Conservation (phyloP, 495 filamentous ascomycete species). For the Chaetomium tenue region DNA sequence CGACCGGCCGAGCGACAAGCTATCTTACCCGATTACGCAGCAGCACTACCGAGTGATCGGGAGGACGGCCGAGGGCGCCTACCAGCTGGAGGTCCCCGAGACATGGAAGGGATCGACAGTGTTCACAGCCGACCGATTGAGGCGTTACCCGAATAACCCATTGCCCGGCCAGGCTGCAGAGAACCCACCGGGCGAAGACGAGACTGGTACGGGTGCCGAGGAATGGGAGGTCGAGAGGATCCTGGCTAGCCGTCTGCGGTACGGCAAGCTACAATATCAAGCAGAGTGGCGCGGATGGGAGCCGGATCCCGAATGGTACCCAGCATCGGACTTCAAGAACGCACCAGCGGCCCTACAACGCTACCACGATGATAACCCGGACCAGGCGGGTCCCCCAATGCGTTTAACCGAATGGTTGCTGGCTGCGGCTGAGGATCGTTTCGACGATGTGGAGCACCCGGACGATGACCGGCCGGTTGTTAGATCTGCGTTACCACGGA, state of each 20-base stretch:
- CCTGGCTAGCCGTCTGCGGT: conserved; percentile 4
- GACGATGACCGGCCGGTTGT: conserved; percentile 11
- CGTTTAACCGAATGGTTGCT: conserved; percentile 7
- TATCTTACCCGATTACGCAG: conserved; percentile 15
- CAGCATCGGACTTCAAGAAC: conserved; percentile 5
- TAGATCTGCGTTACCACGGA: not conserved
- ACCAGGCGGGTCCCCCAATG: conserved; percentile 13
- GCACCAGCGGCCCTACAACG: conserved; percentile 5
- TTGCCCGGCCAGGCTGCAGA: conserved; percentile 17
- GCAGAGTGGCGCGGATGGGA: conserved; percentile 17
- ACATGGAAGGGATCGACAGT: conserved; percentile 7
- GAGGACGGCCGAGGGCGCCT: conserved; percentile 11
- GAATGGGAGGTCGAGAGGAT: conserved; percentile 17
- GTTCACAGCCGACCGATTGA: conserved; percentile 5
- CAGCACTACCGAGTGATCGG: conserved; percentile 10
- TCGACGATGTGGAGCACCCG: not conserved
- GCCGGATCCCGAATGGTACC: conserved; percentile 15
- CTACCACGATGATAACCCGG: conserved; percentile 12
- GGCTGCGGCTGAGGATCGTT: conserved; percentile 9
- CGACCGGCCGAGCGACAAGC: conserved; percentile 18
- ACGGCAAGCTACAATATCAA: conserved; percentile 19
- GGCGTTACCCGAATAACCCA: conserved; percentile 16
- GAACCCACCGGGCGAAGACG: conserved; percentile 15
- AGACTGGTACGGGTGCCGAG: not conserved
- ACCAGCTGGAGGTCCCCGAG: conserved; percentile 8